Evolutionary conservation across 2,329 filamentous ascomycete genomes (phyloP), one percentile per base, ranked within the genome.

Genomic region (Botryotinia narcissicola): DNA sequence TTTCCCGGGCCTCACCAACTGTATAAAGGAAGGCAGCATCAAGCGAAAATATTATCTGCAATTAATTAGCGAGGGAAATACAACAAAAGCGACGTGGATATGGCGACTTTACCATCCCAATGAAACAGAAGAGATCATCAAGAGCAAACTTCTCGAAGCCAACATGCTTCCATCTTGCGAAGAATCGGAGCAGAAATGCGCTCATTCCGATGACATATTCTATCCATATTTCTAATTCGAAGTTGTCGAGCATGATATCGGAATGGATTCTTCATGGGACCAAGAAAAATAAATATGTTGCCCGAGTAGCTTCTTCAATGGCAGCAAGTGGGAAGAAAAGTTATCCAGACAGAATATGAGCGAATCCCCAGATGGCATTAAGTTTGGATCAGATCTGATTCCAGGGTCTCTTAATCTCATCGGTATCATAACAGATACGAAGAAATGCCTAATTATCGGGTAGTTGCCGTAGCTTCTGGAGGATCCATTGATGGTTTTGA

Each of bases 391-490:
- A 63, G n/a, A 44, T 63, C n/a, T 63, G 37, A 44, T 9, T 6
- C 61, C 14, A 44, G 8, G 61, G 14, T 18, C n/a, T 44, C 60
- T 42, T 16, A 8, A 29, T 44, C 61, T 20, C 25, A 14, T 44
- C 40, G n/a, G 40, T 44, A n/a, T 29, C 61, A 44, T 32, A 6
- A 18, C 37, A 29, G 37, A 42, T 63, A 63, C 61, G 61, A 63
- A 62, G 60, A 62, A 62, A 62, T 40, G 60, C 60, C 60, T 62
- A 62, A 62, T 62, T 35, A 7, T 62, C 60, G 60, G 60, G 35
- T n/a, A 16, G 35, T 16, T 10, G 25, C 25, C 35, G 25, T 62
- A n/a, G 35, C 60, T 62, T 40, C 25, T n/a, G 25, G 1, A 22
- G 60, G 60, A 37, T 40, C 25, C 35, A 57, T 57, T 57, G 51